phyloP scores from a whole-genome alignment of 1,284 basidiomycete genomes.

The Hemileia vastatrix region DNA sequence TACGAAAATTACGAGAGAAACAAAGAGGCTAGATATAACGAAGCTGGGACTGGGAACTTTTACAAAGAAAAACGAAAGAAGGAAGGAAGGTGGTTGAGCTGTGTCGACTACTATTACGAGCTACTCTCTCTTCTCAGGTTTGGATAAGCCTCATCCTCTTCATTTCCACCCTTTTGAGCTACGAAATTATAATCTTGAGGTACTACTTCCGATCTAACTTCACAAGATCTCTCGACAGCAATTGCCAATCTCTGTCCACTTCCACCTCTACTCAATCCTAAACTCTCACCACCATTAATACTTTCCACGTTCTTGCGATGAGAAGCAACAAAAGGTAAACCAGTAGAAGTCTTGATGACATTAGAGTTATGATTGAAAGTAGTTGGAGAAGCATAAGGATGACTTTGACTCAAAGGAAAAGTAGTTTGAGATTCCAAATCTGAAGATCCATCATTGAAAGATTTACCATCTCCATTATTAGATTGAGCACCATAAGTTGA shows the following conservation, averaged over 20 bases:
- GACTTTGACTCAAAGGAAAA: background rate
- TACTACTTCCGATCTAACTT: background rate
- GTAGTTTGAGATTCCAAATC: background rate
- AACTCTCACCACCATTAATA: background rate
- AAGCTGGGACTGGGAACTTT: too few relatives aligned
- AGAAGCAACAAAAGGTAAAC: background rate
- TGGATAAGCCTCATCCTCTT: background rate
- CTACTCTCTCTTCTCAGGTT: background rate
- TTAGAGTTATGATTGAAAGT: background rate
- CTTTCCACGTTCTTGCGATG: background rate
- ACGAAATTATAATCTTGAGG: background rate
- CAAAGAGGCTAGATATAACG: too few relatives aligned
- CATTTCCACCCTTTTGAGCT: background rate
- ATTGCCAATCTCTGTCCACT: background rate
- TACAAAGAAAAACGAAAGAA: too few relatives aligned
- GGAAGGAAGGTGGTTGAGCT: too few relatives aligned
- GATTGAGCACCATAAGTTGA: too few relatives aligned
- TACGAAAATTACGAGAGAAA: too few relatives aligned
- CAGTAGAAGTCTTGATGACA: background rate
- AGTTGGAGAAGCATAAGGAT: background rate
- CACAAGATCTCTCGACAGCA: background rate
- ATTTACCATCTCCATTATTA: too few relatives aligned
- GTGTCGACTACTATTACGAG: too few relatives aligned
- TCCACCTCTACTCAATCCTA: background rate
- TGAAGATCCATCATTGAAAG: too few relatives aligned